Evolutionary conservation across 23 red algal species (phyloP), one percentile per base, ranked within the genome.

Genomic region (Cyanidioschyzon merolae): DNA sequence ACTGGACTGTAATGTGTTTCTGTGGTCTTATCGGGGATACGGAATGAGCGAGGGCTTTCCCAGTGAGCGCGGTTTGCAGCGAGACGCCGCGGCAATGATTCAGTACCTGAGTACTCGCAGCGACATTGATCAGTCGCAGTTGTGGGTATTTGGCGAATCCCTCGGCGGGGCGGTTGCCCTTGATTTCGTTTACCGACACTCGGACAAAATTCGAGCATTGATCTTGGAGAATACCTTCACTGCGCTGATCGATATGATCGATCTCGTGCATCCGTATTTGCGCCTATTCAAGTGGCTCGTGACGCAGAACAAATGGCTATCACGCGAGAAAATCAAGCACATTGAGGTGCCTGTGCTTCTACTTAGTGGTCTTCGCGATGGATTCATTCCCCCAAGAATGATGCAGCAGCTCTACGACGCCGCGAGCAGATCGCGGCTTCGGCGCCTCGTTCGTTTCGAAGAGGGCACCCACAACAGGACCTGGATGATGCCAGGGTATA

Each of bases 151-250:
- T 84, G 88, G 93, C 2, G 93, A 97, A 40, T 89, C 85, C 38
- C 83, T 97, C 59, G 93, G 93, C 2, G 93, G 93, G 32, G 93
- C 93, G 1, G 88, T 97, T 12, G 88, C 93, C 0, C 58, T 97
- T 0, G 75, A 97, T 75, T 85, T 97, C 54, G 83, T 80, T 1
- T 57, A 90, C 38, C 67, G 77, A 2, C 88, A 83, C 77, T 76
- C 90, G 79, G 39, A 89, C 39, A 79, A 57, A 75, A 83, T 97
- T 37, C 82, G 87, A 41, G 85, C 80, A 35, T 67, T 97, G 30
- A 82, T 97, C 32, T 35, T 97, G 18, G 88, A 97, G 71, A 97
- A 91, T 68, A 97, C 93, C 2, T 97, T 97, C 74, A 97, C 93
- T 0, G 80, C 76, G 38, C 87, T 97, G 36, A 51, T 90, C 24